Percentiles rank a stretch among this genome's conserved stretches.
These are phyloP conservation scores for Saccharomycopsis sp. DNA, from an alignment of 805 yeast genomes.

Conservation along the genomic window DNA sequence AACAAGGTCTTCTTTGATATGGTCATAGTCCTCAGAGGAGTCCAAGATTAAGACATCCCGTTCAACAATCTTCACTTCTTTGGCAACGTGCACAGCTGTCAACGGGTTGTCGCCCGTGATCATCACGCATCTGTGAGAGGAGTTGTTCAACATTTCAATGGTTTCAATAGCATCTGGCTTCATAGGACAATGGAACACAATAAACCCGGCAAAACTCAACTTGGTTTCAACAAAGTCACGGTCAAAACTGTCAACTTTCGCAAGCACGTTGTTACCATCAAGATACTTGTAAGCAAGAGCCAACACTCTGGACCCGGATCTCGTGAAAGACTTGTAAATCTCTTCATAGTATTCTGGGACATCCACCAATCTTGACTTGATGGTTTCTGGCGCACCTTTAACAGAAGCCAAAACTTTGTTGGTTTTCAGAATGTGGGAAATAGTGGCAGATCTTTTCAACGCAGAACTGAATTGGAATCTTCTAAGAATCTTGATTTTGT, in stretches of 20 bases:
- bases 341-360: constrained; percentile 79
- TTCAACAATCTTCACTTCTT: constrained; percentile 80
- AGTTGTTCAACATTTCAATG: constrained; percentile 84
- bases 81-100: constrained; percentile 96
- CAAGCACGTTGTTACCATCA: constrained; percentile 38
- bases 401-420: constrained; percentile 66
- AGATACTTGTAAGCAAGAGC: constrained; percentile 85
- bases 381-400: constrained; percentile 98
- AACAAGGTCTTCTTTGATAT: constrained; percentile 45
- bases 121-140: constrained; percentile 94
- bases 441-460: constrained; percentile 86
- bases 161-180: constrained; percentile 88
- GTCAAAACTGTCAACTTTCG: constrained; percentile 47
- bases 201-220: constrained; percentile 79
- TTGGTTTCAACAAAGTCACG: constrained; percentile 72
- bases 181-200: constrained; percentile 96
- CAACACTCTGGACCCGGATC: constrained; percentile 92
- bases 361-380: constrained; percentile 59
- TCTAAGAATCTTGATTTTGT: constrained; percentile 66
- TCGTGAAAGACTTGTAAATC: constrained; percentile 79
- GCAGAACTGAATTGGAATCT: constrained; percentile 97
- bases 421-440: constrained; percentile 46
- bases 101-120: constrained; percentile 98
- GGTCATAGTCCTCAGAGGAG: constrained; percentile 56
- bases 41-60: constrained; percentile 82